Conservation (phyloP, 2,329 filamentous ascomycete species). For the Exophiala sideris region DNA sequence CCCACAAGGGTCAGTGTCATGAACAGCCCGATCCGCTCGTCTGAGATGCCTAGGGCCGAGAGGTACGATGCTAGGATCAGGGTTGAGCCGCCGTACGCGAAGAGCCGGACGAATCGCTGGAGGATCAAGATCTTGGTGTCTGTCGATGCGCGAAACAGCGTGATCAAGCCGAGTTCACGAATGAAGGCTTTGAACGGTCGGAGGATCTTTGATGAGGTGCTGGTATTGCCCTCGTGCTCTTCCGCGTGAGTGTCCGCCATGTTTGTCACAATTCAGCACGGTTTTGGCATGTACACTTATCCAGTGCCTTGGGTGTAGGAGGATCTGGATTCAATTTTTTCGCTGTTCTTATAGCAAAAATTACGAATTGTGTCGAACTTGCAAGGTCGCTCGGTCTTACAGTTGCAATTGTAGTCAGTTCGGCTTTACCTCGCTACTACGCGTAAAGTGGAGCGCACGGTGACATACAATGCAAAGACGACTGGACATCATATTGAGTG, state of each 20-base stretch:
- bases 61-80: constrained; percentile 63
- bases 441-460: too few species aligned
- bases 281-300: neutral
- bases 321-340: too few species aligned
- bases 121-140: constrained; percentile 42
- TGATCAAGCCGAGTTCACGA: constrained; percentile 36
- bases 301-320: too few species aligned
- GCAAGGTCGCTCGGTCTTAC: too few species aligned
- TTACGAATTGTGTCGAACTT: too few species aligned
- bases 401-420: too few species aligned
- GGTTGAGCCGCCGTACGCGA: constrained; percentile 61
- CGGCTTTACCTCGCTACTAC: too few species aligned
- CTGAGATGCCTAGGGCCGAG: constrained; percentile 53
- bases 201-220: constrained; percentile 1
- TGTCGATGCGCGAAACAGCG: constrained; percentile 37
- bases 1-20: constrained; percentile 63
- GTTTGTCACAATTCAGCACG: neutral
- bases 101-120: constrained; percentile 53
- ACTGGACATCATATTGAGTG: constrained; percentile 26
- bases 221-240: neutral
- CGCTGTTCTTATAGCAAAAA: too few species aligned
- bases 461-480: too few species aligned
- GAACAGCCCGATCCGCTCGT: constrained; percentile 60
- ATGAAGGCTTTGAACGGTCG: constrained; percentile 9
- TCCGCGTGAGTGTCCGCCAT: neutral